Evolutionary conservation across 2,329 filamentous ascomycete genomes (phyloP), one percentile per base, ranked within the genome.

Genomic region (Blumeria graminis): DNA sequence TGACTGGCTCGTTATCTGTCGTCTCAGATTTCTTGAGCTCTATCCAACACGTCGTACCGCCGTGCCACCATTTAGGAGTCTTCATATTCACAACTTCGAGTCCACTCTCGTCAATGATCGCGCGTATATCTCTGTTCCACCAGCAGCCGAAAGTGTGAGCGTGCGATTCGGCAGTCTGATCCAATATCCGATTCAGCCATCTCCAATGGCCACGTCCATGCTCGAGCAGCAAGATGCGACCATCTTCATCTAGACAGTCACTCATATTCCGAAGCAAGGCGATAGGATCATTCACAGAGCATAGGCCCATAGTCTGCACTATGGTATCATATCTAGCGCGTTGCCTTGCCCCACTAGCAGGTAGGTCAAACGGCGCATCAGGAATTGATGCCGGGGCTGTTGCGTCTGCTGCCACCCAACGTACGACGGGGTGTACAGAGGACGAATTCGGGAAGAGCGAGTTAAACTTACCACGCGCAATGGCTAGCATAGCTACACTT

Each of bases 121-220:
- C 67, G 62, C 75, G 73, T 58, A 82, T 74, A 63, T 82, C 78
- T 55, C 79, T 70, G 67, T 82, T 82, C 78, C 78, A 82, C 79
- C 79, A 82, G 68, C 79, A 82, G 2, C 79, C 79, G 63, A 77
- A 82, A 61, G 74, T 72, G 22, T 70, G 68, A 57, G 79, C 80
- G 62, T 82, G 79, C 22, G 68, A 67, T 14, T 68, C 66, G 0
- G 79, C 78, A 57, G 73, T 72, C 59, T 68, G 69, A 66, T 82
- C 78, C 35, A 82, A 67, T 16, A 76, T 61, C 9, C 69, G 67
- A 63, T 82, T 81, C 36, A 82, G 67, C 56, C 76, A 68, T 6
- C 70, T 69, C 66, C 71, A 78, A 63, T 67, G 71, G 14, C 76
- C 76, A 58, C 76, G 74, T 28, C 79, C 79, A 68, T 82, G 79